phyloP scores from a whole-genome alignment of 2,329 filamentous ascomycete species.

The Diaporthe batatas region DNA sequence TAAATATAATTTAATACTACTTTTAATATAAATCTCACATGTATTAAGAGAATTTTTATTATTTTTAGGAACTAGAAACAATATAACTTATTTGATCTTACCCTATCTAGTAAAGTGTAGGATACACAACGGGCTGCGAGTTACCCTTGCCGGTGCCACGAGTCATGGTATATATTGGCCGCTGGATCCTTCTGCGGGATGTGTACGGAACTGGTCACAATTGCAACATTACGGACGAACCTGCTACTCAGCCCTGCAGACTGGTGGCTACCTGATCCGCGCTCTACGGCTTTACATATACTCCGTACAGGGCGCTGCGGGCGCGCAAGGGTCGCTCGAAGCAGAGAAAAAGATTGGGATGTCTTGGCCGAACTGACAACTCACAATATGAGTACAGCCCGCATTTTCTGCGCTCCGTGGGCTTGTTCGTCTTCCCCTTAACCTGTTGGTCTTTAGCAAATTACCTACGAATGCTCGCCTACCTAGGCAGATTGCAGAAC shows the following conservation, averaged over 20 bases:
- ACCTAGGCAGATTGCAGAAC: not conserved
- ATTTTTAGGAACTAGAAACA: not conserved
- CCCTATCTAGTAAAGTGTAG: not conserved
- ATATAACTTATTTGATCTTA: not conserved
- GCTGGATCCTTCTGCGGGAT: not conserved
- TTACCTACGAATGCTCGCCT: not conserved
- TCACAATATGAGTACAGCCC: not conserved
- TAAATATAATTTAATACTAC: no score
- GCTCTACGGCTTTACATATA: not conserved
- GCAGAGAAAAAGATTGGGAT: not conserved
- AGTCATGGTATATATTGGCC: not conserved
- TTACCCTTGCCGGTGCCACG: not conserved
- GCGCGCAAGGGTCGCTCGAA: not conserved
- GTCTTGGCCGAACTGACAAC: conserved; percentile 6
- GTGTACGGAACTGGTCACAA: not conserved
- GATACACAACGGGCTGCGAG: not conserved
- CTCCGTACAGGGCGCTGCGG: not conserved
- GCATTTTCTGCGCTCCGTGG: not conserved
- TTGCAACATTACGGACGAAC: not conserved
- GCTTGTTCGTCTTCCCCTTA: not conserved
- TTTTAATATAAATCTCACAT: not conserved
- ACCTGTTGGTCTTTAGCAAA: not conserved
- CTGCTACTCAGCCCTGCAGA: conserved; percentile 4
- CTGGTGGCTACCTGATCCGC: not conserved
- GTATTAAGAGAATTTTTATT: not conserved